Base-by-base conservation (phyloP, 2,329 filamentous ascomycete species). In the Arthrobotrys entomopaga region DNA sequence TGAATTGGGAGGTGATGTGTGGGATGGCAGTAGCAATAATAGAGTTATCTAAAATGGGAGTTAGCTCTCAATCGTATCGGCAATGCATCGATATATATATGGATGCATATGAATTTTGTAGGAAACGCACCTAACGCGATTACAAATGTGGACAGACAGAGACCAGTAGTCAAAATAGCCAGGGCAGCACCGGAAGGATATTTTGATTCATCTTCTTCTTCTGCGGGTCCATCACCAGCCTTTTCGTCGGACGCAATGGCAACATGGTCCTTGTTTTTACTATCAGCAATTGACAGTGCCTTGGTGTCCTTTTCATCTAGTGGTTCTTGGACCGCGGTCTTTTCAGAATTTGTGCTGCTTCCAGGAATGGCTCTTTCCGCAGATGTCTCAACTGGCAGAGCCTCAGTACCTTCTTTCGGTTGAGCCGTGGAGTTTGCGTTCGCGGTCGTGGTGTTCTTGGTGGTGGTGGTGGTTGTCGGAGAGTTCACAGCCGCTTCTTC, bases 1-100 rank as follows among this genome's bases (percentile, higher is more conserved):
- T 78, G 58, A 82, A 82, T 59, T 76, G 61, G 10, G 59, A 63
- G 5, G 70, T 67, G 24, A 76, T 76, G 13, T 58, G 60, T 20
- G 75, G 75, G 42, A 75, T 76, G 38, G 75, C 69, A 22, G 70
- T 75, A 46, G 71, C 71, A 65, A 75, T 69, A 38, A 75, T 75
- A 3, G 64, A 75, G 26, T 69, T 75, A 52, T 69, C 71, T 69
- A 42, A 3, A 49, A 13, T 58, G 8, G 26, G 13, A 60, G 40
- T 40, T n/a, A 49, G 38, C 24, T 8, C 8, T n/a, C n/a, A 42
- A 42, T 8, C 48, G 20, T 5, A 3, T 26, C 10, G 29, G 10
- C 5, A 1, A 34, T 16, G 42, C 6, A 19, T 34, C 24, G 16
- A 49, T 26, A 1, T 3, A 40, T 40, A 48, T 29, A 34, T 10